phyloP scores from a whole-genome alignment of 1,284 basidiomycete genomes.

The Austroboletus niveus region DNA sequence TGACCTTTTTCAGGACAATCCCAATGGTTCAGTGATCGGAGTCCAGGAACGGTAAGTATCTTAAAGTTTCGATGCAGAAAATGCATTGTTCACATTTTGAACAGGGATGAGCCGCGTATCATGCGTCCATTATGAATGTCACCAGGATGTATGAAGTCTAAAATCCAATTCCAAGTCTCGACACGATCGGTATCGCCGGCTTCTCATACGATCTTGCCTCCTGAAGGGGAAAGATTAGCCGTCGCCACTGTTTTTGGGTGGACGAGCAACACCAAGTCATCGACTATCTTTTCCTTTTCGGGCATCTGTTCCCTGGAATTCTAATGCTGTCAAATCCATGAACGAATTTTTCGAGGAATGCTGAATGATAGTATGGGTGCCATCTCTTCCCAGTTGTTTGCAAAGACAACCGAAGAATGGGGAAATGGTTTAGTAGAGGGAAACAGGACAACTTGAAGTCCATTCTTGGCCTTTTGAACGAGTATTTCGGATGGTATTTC shows the following conservation, averaged over 20 bases:
- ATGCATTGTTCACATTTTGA: slow-evolving; percentile 35
- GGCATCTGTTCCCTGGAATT: too few species aligned
- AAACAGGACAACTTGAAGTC: too few species aligned
- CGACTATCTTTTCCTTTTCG: too few species aligned
- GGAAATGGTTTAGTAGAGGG: slow-evolving; percentile 21
- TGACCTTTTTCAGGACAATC: slow-evolving; percentile 34
- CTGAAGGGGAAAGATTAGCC: slow-evolving; percentile 46
- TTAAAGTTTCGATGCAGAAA: neutral
- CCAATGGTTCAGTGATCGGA: slow-evolving; percentile 42
- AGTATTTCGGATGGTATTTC: too few species aligned
- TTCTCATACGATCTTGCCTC: slow-evolving; percentile 59
- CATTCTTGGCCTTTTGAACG: too few species aligned
- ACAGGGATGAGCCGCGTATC: slow-evolving; percentile 29
- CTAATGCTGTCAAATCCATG: too few species aligned
- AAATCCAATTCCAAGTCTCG: slow-evolving; percentile 13
- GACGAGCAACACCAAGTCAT: slow-evolving; percentile 34
- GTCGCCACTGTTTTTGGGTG: slow-evolving; percentile 46
- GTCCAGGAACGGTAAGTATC: slow-evolving; percentile 49
- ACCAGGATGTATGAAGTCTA: neutral
- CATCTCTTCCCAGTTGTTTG: slow-evolving; percentile 38
- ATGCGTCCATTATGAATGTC: slow-evolving; percentile 10
- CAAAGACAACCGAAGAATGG: slow-evolving; percentile 33
- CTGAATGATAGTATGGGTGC: slow-evolving; percentile 40
- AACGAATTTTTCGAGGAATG: slow-evolving; percentile 29
- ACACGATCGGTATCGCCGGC: slow-evolving; percentile 57